Conservation (phyloP, 2,329 filamentous ascomycete species). For the Cercospora janseana region DNA sequence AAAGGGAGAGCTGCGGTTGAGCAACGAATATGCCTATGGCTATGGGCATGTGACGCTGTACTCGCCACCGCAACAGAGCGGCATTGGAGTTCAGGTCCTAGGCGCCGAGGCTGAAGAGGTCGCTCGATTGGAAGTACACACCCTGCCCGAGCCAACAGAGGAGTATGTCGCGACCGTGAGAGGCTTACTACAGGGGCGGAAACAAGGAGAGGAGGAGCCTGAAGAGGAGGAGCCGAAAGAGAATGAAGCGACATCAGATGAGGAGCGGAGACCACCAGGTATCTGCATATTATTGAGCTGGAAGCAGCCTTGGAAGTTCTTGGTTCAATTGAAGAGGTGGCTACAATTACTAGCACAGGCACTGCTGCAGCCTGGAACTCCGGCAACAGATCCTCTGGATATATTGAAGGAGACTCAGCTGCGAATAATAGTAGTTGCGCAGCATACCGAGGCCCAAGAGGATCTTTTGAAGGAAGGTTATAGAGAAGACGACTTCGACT, state of each 20-base stretch:
- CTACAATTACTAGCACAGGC: conserved; percentile 73
- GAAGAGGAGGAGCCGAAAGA: conserved; percentile 20
- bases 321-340: conserved; percentile 86
- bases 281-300: conserved; percentile 91
- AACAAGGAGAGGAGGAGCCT: conserved; percentile 14
- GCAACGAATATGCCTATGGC: conserved; percentile 38
- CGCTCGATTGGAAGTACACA: conserved; percentile 35
- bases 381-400: conserved; percentile 63
- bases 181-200: conserved; percentile 28
- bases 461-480: conserved; percentile 84
- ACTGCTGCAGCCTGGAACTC: conserved; percentile 67
- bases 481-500: conserved; percentile 96
- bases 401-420: conserved; percentile 88
- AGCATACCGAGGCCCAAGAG: conserved; percentile 92
- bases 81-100: conserved; percentile 29
- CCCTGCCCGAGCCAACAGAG: conserved; percentile 33
- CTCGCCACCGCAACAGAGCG: conserved; percentile 32
- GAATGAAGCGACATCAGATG: conserved; percentile 4
- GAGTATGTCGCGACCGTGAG: conserved; percentile 33
- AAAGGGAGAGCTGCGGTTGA: conserved; percentile 35
- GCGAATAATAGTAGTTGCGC: conserved; percentile 89
- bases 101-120: conserved; percentile 37
- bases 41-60: conserved; percentile 38
- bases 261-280: conserved; percentile 23
- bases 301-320: conserved; percentile 90